Conservation (phyloP, 257 asterid species). For the Hygrophila difformis region DNA sequence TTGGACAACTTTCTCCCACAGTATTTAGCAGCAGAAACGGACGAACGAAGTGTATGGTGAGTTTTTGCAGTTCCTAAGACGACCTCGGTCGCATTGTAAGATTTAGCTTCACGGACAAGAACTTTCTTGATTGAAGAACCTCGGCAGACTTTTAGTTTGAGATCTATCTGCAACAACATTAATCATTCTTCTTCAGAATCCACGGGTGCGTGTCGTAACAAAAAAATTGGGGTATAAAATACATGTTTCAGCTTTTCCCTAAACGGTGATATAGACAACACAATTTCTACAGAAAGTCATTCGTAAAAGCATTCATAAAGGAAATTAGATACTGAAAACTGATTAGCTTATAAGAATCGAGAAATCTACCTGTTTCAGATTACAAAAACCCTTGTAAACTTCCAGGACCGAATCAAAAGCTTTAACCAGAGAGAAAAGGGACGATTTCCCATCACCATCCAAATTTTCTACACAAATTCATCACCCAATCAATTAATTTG, state of each 20-base stretch:
- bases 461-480: slow-evolving; percentile 58
- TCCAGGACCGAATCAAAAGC: slow-evolving; percentile 88
- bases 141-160: slow-evolving; percentile 88
- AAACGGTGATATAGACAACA: no score
- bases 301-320: no score
- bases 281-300: no score
- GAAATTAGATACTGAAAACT: no score
- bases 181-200: no score
- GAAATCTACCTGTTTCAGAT: slow-evolving; percentile 67
- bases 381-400: slow-evolving; percentile 92
- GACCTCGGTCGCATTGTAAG: slow-evolving; percentile 60
- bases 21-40: slow-evolving; percentile 74
- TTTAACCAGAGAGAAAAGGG: slow-evolving; percentile 73
- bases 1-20: slow-evolving; percentile 68
- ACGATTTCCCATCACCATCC: slow-evolving; percentile 86
- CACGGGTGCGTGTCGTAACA: no score
- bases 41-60: slow-evolving; percentile 56
- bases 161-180: slow-evolving; percentile 72
- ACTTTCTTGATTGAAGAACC: slow-evolving; percentile 66
- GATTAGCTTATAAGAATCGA: no score
- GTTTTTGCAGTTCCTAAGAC: slow-evolving; percentile 67
- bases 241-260: no score
- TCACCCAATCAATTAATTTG: slow-evolving; percentile 14
- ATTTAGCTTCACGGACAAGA: slow-evolving; percentile 74
- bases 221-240: no score